A percentile compares a stretch with the other conserved stretches of the same genome.
These are phyloP conservation scores for Sclerotinia glacialis DNA, from an alignment of 2,329 filamentous ascomycete genomes.

Conservation along the genomic window DNA sequence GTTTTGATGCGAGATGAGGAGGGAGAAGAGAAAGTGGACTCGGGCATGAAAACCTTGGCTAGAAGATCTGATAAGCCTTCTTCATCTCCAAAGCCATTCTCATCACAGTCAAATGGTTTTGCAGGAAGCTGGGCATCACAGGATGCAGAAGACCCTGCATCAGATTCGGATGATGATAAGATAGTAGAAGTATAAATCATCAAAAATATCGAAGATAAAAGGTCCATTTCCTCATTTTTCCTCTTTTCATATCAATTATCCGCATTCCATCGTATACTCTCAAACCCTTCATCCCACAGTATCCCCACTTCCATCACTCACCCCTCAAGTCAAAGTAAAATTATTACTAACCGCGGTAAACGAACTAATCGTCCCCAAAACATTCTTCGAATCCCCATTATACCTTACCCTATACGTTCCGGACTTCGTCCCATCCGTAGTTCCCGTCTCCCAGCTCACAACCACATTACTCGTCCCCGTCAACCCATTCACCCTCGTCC, in stretches of 20 bases:
- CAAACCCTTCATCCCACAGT: background rate
- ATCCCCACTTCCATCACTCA: too few species aligned
- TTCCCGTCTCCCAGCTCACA: constrained; percentile 75
- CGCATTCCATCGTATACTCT: background rate
- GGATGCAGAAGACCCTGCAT: constrained; percentile 30
- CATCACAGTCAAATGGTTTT: constrained; percentile 21
- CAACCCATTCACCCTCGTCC: constrained; percentile 67
- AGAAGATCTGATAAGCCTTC: constrained; percentile 19
- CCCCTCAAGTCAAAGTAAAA: constrained; percentile 30
- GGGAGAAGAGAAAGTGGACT: constrained; percentile 35
- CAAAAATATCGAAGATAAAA: constrained; percentile 2
- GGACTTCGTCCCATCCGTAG: constrained; percentile 43
- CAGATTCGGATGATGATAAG: constrained; percentile 38
- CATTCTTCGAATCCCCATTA: constrained; percentile 74
- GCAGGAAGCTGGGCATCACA: constrained; percentile 28
- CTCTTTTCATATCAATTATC: background rate
- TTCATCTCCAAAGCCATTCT: constrained; percentile 21
- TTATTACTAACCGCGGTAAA: constrained; percentile 64
- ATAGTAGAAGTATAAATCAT: constrained; percentile 38
- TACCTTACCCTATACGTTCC: constrained; percentile 80
- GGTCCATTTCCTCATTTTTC: background rate
- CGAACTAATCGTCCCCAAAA: constrained; percentile 54
- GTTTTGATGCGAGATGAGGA: constrained; percentile 44
- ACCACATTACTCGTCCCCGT: constrained; percentile 74
- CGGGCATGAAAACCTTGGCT: constrained; percentile 34